Evolutionary conservation across 495 filamentous ascomycete genomes (phyloP).

Genomic region (Hypoxylon fragiforme): DNA sequence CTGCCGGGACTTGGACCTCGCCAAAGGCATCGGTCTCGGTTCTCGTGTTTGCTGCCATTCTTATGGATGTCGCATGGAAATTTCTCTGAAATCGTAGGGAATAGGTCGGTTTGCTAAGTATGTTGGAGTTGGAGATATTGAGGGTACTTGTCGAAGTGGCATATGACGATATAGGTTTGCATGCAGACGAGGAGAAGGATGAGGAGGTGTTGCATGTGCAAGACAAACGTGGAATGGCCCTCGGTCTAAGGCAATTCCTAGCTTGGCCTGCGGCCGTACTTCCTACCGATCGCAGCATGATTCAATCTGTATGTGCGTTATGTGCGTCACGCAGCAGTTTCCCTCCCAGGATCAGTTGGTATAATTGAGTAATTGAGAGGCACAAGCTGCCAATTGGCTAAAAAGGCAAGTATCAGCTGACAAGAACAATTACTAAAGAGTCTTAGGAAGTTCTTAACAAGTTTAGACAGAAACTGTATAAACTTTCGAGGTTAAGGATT

Average conservation of each 20-base stretch:
- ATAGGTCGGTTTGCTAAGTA: slow-evolving; percentile 25
- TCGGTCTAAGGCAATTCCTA: slow-evolving; percentile 44
- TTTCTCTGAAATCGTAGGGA: slow-evolving; percentile 40
- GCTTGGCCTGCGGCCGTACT: slow-evolving; percentile 43
- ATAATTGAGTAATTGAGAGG: slow-evolving; percentile 12
- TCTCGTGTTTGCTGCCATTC: slow-evolving; percentile 61
- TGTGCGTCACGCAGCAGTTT: slow-evolving; percentile 21
- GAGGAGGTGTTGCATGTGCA: slow-evolving; percentile 46
- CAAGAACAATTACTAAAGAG: too few species aligned
- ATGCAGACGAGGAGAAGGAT: slow-evolving; percentile 26
- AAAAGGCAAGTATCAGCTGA: slow-evolving; percentile 14
- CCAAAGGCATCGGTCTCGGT: slow-evolving; percentile 97
- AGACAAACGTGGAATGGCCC: slow-evolving; percentile 41
- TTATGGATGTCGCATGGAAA: slow-evolving; percentile 53
- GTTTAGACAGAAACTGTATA: too few species aligned
- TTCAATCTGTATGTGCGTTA: slow-evolving; percentile 1
- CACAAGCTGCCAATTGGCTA: slow-evolving; percentile 27
- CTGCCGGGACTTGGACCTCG: slow-evolving; percentile 85
- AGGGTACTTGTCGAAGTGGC: slow-evolving; percentile 23
- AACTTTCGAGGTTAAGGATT: too few species aligned
- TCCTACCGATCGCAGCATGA: slow-evolving; percentile 52
- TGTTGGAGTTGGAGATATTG: slow-evolving; percentile 10
- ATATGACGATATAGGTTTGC: too few species aligned
- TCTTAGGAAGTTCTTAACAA: background rate
- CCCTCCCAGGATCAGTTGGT: too few species aligned